Evolutionary conservation across 75 land plant species (phyloP).

Genomic region (Cunninghamia lanceolata): DNA sequence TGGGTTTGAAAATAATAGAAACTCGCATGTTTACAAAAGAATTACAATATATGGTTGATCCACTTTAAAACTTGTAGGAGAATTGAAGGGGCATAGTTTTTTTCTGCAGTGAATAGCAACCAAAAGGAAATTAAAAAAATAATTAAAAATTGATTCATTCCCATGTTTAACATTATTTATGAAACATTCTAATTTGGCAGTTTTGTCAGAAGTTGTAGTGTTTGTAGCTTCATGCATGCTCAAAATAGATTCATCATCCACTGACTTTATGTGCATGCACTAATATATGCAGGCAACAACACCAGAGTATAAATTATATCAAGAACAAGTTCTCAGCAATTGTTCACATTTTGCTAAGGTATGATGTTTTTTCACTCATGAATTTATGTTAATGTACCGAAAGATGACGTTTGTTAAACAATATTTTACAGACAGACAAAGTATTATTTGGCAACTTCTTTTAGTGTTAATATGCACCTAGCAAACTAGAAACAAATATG

Average conservation of each 20-base stretch:
- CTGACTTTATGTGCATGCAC: neutral
- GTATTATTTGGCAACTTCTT: neutral
- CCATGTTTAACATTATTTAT: neutral
- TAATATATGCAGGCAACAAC: slow-evolving; percentile 43
- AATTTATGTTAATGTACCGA: slow-evolving; percentile 3
- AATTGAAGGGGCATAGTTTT: neutral
- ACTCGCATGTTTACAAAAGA: neutral
- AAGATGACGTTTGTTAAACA: neutral
- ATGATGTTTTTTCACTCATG: neutral
- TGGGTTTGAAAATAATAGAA: neutral
- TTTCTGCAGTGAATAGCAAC: neutral
- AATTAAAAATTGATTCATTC: neutral
- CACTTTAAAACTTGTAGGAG: neutral
- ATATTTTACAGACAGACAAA: neutral
- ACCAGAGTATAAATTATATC: slow-evolving; percentile 52
- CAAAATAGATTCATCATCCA: neutral
- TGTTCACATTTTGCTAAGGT: slow-evolving; percentile 52
- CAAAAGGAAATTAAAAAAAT: neutral
- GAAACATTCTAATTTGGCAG: neutral
- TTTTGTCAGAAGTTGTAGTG: neutral
- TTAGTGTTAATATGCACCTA: neutral
- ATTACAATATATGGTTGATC: neutral
- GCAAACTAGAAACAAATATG: neutral
- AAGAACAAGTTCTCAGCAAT: slow-evolving; percentile 60
- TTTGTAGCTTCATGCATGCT: neutral